Conservation (phyloP, 1,284 basidiomycete species). For the Mycena citricolor region DNA sequence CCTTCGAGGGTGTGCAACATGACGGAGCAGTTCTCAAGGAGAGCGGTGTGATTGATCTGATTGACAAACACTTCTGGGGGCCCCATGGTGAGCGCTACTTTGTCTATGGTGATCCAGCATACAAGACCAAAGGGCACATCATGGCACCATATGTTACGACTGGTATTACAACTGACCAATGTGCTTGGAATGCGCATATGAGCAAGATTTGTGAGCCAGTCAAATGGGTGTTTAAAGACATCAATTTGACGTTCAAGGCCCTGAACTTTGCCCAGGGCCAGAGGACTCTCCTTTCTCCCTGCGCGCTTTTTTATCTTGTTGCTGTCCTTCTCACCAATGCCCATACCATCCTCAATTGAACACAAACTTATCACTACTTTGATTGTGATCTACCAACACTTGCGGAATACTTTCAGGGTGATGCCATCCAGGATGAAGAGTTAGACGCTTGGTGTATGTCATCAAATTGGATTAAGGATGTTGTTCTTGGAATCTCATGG, state of each 20-base stretch:
- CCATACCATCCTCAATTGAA: conserved; percentile 22
- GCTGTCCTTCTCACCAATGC: conserved; percentile 18
- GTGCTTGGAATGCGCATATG: not conserved
- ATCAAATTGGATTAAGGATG: too few species aligned
- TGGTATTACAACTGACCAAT: not conserved
- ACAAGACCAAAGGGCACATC: not conserved
- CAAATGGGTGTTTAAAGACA: conserved; percentile 21
- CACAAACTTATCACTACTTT: conserved; percentile 13
- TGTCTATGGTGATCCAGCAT: conserved; percentile 2
- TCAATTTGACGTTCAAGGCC: conserved; percentile 19
- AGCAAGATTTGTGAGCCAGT: conserved; percentile 2
- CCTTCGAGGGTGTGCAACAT: conserved; percentile 23
- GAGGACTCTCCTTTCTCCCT: conserved; percentile 21
- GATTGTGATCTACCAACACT: conserved; percentile 9
- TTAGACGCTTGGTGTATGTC: conserved; percentile 12
- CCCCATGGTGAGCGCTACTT: too few species aligned
- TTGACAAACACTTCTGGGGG: conserved; percentile 20
- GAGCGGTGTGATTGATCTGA: conserved; percentile 16
- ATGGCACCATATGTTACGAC: not conserved
- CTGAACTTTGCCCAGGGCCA: conserved; percentile 21
- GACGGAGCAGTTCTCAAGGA: conserved; percentile 24
- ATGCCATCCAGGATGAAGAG: conserved; percentile 6
- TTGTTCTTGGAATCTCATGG: too few species aligned
- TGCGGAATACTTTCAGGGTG: conserved; percentile 10
- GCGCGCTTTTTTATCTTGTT: conserved; percentile 22